Base-by-base conservation (phyloP, 805 yeast genomes). In the Pichia cabralensis region DNA sequence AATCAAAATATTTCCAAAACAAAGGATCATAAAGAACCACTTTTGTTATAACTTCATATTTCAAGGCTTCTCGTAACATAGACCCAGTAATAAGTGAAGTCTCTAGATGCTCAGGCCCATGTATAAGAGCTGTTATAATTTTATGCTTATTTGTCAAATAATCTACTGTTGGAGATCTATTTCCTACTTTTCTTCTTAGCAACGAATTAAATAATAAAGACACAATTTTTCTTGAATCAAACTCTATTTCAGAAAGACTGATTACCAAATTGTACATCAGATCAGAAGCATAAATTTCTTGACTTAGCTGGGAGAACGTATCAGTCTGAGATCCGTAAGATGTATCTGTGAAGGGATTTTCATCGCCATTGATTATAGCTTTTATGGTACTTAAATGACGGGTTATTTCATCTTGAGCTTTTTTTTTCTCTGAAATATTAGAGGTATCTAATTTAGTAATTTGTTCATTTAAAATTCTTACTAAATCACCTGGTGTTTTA, bases 171-270 rank as follows among this genome's bases (percentile, higher is more conserved):
- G 95, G 95, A 8, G 79, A 71, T 45, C 85, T 71, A 45, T 65
- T 71, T 28, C 85, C 89, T 25, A 76, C 73, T 43, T 79, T 80
- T 34, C 95, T 75, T 47, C 88, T 74, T 42, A 92, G 67, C 27
- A 94, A 66, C 5, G 84, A 76, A 42, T 77, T 71, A 53, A 86
- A 85, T 34, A 92, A 54, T 5, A 72, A 62, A 5, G 75, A 68
- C 12, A 85, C 89, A 46, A 83, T 92, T 49, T 89, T 86, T 36
- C 96, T 67, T 29, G 94, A 75, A 52, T 92, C 97, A 58, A 92
- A 88, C 43, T 85, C 96, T 36, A 92, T 66, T 22, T 67, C 65
- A n/a, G 61, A 61, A 36, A 92, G 61, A 48, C 76, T 71, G 14
- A 61, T 53, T 11, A 84, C 63, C 41, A 92, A 58, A 16, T 66